These are phyloP conservation scores for Populus alba DNA, from an alignment of 345 rosid species.

Conservation along the genomic window DNA sequence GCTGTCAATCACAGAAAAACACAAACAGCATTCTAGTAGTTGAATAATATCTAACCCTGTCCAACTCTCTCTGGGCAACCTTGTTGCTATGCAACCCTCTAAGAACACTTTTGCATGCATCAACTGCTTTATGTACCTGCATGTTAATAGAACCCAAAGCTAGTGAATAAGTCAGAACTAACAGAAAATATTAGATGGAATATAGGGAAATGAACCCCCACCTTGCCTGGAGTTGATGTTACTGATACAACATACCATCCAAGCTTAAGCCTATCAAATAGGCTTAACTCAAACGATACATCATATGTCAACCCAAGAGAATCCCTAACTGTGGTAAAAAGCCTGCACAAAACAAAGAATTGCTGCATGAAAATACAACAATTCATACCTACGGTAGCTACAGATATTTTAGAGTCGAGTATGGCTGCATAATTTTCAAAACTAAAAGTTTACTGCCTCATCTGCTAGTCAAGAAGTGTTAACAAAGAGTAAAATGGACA, in stretches of 20 bases:
- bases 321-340: constrained; percentile 97
- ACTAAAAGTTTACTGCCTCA: background rate
- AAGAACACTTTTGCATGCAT: constrained; percentile 96
- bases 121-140: constrained; percentile 93
- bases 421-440: background rate
- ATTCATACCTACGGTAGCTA: background rate
- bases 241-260: constrained; percentile 99
- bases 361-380: background rate
- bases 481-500: background rate
- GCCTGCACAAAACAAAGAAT: constrained; percentile 48
- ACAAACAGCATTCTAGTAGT: background rate
- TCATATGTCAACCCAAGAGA: constrained; percentile 99
- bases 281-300: constrained; percentile 93
- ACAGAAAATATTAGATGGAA: constrained; percentile 2
- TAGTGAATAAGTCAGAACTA: constrained; percentile 17
- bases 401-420: background rate
- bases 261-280: constrained; percentile 89
- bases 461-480: background rate
- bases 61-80: constrained; percentile 82
- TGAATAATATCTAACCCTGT: constrained; percentile 66
- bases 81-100: constrained; percentile 87
- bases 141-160: constrained; percentile 15
- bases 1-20: background rate
- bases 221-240: constrained; percentile 97
- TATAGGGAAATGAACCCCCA: constrained; percentile 30